Percentiles rank a stretch among this genome's conserved stretches.
Evolutionary conservation across 495 filamentous ascomycete genomes (phyloP).

Genomic region (Podospora anserina): DNA sequence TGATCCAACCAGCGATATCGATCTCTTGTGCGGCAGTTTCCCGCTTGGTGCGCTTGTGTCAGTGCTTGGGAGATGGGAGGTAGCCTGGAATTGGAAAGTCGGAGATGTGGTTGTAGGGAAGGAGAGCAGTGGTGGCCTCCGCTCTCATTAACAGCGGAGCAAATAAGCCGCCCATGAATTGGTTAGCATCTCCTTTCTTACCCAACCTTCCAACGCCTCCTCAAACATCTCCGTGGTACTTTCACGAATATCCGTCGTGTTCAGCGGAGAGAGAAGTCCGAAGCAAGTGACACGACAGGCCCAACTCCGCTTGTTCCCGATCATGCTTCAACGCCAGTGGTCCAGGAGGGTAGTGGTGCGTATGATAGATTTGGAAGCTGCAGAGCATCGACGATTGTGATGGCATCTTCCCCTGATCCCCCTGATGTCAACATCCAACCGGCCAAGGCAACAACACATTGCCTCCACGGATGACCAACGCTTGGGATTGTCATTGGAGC

Average conservation of each 20-base stretch:
- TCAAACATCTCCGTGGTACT: not conserved
- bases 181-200: not conserved
- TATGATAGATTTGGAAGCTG: not conserved
- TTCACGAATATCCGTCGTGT: not conserved
- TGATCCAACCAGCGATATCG: not conserved
- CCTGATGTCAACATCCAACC: not conserved
- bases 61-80: not conserved
- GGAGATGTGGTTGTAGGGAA: not conserved
- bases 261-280: not conserved
- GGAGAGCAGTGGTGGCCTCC: not conserved
- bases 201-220: not conserved
- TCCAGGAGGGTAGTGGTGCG: too few species aligned
- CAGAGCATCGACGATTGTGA: constrained; percentile 1
- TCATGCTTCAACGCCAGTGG: not conserved
- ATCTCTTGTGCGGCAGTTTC: not conserved
- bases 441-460: not conserved
- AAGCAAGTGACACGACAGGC: not conserved
- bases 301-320: not conserved
- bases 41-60: not conserved
- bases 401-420: not conserved
- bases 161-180: not conserved
- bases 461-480: not conserved
- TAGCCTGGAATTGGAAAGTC: not conserved
- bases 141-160: not conserved
- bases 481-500: not conserved